Conservation (phyloP, 345 rosid species). For the Aegle marmelos region DNA sequence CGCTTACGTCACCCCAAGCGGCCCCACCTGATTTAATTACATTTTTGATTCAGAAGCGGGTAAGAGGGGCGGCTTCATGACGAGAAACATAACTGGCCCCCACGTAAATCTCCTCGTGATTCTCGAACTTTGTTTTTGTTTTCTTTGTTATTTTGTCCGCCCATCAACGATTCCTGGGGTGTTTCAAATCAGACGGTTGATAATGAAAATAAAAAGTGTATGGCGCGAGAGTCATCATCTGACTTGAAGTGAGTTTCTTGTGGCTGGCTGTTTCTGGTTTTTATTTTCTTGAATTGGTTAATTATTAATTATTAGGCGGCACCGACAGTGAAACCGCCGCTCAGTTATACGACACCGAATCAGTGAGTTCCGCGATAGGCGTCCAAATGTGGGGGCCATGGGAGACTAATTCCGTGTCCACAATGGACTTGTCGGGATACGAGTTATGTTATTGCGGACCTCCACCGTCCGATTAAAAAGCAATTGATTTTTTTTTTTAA, state of each 20-base stretch:
- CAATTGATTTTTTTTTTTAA: neutral
- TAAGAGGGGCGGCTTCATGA: constrained; percentile 29
- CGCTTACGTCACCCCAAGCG: constrained; percentile 19
- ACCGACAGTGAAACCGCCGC: constrained; percentile 49
- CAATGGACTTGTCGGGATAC: constrained; percentile 59
- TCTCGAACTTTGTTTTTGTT: constrained; percentile 13
- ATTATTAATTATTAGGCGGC: constrained; percentile 30
- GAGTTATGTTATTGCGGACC: constrained; percentile 51
- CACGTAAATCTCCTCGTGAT: constrained; percentile 38
- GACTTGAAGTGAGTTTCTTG: neutral
- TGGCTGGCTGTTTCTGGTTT: neutral
- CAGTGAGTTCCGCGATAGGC: constrained; percentile 11
- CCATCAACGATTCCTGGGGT: neutral
- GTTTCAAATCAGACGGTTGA: constrained; percentile 21
- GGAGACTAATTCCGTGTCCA: constrained; percentile 45
- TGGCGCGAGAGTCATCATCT: neutral
- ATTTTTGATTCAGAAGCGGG: neutral
- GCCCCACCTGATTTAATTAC: constrained; percentile 1
- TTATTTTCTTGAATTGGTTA: neutral
- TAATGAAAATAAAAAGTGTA: neutral
- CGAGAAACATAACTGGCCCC: constrained; percentile 27
- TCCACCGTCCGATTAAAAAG: constrained; percentile 38
- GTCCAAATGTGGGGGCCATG: constrained; percentile 20
- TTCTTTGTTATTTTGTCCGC: neutral
- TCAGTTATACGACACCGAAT: constrained; percentile 25